Evolutionary conservation across 805 yeast genomes (phyloP).

Genomic region (Saccharomycopsis sp.): DNA sequence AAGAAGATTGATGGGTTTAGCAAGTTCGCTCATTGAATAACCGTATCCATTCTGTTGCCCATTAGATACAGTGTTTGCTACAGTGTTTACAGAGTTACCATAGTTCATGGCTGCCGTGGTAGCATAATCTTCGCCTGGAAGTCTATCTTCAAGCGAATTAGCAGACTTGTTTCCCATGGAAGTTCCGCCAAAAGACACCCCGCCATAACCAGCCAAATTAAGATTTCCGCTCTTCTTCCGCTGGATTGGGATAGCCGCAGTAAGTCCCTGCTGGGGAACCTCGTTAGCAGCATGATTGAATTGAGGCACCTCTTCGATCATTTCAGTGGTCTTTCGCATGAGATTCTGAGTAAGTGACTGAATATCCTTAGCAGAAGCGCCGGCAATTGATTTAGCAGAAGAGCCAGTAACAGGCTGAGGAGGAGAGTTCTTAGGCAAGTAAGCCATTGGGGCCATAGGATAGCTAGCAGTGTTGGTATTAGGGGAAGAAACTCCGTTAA

Average conservation of each 20-base stretch:
- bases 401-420: neutral
- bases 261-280: neutral
- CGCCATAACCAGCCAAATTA: neutral
- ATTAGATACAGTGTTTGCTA: no score
- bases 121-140: slow-evolving; percentile 2
- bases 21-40: neutral
- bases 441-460: neutral
- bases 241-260: neutral
- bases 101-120: neutral
- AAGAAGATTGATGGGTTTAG: neutral
- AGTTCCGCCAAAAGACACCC: no score
- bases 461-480: neutral
- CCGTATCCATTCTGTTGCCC: neutral
- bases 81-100: neutral
- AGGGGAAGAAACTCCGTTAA: neutral
- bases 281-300: neutral
- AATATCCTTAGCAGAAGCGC: slow-evolving; percentile 6
- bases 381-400: neutral
- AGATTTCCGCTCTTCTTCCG: neutral
- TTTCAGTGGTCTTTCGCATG: slow-evolving; percentile 18
- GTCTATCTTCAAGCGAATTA: neutral
- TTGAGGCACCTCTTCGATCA: slow-evolving; percentile 17
- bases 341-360: slow-evolving; percentile 14
- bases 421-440: neutral
- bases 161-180: neutral